Conservation (phyloP, 352 stramenopile genomes). For the Globisporangium lucens region DNA sequence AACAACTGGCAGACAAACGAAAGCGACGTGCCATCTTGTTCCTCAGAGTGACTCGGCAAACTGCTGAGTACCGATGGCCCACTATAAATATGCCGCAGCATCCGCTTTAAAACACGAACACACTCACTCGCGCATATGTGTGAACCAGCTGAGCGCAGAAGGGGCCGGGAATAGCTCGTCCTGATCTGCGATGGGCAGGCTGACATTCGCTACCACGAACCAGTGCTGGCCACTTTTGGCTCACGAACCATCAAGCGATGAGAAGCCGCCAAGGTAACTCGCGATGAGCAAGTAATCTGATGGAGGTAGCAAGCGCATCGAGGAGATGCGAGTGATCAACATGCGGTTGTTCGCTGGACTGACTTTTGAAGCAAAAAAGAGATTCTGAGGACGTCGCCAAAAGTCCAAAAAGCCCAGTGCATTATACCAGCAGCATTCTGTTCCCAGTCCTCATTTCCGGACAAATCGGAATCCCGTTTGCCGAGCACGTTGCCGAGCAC, state of each 20-base stretch:
- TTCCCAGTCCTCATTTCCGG: too few species aligned
- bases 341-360: too few species aligned
- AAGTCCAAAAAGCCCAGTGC: too few species aligned
- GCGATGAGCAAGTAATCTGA: too few species aligned
- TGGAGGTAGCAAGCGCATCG: too few species aligned
- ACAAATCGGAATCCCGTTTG: too few species aligned
- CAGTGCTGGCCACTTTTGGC: not conserved
- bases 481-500: too few species aligned
- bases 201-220: not conserved
- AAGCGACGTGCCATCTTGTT: not conserved
- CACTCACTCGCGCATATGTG: not conserved
- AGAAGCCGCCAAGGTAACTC: not conserved
- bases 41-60: not conserved
- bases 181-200: not conserved
- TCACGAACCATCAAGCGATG: not conserved
- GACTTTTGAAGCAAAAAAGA: too few species aligned
- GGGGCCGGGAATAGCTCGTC: not conserved
- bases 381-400: too few species aligned
- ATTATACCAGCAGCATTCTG: too few species aligned
- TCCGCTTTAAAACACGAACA: not conserved
- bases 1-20: not conserved
- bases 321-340: too few species aligned
- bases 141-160: not conserved
- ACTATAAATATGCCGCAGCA: not conserved
- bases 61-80: not conserved